Base-by-base conservation (phyloP, 2,329 filamentous ascomycete species). In the Colletotrichum cordylinicola region DNA sequence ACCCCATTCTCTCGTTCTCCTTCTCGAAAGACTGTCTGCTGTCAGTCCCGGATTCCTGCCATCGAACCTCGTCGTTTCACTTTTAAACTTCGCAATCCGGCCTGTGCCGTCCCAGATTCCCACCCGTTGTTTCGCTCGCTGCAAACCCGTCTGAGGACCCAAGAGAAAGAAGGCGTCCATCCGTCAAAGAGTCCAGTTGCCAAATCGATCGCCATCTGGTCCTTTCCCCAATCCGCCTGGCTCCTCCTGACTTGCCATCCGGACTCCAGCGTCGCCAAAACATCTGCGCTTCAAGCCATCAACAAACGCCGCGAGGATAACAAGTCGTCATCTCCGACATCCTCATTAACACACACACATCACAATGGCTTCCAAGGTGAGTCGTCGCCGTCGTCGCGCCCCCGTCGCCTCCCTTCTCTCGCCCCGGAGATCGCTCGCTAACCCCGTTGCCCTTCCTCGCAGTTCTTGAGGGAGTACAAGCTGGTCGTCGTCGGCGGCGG, bases 401-500 rank as follows among this genome's bases (percentile, higher is more conserved):
- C 60, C 67, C 31, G 55, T 67, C 70, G 39, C 16, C 58, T 12
- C 39, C 60, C 39, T 48, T 48, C 9, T 67, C 31, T 52, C 21
- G 33, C 61, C 33, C 39, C 55, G 67, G 16, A 24, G n/a, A 16
- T 27, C 68, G 60, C 64, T 77, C 72, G 76, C 80, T 82, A 62
- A 81, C 76, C 71, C 43, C 61, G n/a, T 69, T 52, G 55, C 6
- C 64, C 43, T 37, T 43, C 2, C 52, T 75, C 67, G 56, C 82
- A 96, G 94, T 96, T 96, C 84, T 88, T 96, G 85, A 91, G 95
- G 91, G 95, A 97, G 88, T 98, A 98, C 88, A 98, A 98, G 88
- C 88, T 98, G 88, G 97, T 99, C 77, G 97, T 98, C 78, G 96
- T 99, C 80, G 97, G 97, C 82, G 97, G 98, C 82, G 97, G 97